These are phyloP conservation scores for Penicillium dipodomyicola DNA, from an alignment of 495 filamentous ascomycete species.

Conservation along the genomic window DNA sequence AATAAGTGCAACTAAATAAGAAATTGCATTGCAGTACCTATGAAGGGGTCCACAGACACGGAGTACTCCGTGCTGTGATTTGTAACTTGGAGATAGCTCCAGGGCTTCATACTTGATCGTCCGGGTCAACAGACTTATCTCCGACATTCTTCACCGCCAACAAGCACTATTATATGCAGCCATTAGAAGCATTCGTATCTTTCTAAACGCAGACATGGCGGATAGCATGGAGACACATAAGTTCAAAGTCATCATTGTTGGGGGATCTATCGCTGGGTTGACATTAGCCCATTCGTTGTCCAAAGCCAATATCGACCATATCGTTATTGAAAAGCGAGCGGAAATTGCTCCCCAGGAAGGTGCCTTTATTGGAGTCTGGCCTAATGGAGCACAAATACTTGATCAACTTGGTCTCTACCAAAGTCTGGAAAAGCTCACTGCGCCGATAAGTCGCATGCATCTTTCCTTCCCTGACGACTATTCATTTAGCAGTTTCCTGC, in stretches of 20 bases:
- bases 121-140: too few relatives aligned
- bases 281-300: conserved; percentile 48
- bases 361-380: conserved; percentile 36
- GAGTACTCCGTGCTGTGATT: too few relatives aligned
- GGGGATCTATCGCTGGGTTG: conserved; percentile 51
- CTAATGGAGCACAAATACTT: conserved; percentile 40
- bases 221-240: not conserved
- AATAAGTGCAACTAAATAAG: too few relatives aligned
- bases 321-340: conserved; percentile 44
- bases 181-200: too few relatives aligned
- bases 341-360: conserved; percentile 41
- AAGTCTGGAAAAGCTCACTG: conserved; percentile 18
- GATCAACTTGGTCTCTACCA: conserved; percentile 51
- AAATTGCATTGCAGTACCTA: too few relatives aligned
- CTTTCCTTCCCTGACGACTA: not conserved
- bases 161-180: too few relatives aligned
- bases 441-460: conserved; percentile 16
- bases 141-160: too few relatives aligned
- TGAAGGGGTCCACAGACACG: too few relatives aligned
- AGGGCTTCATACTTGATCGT: too few relatives aligned
- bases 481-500: conserved; percentile 2
- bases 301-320: conserved; percentile 44
- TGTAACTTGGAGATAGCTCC: too few relatives aligned
- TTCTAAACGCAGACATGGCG: not conserved
- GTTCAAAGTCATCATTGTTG: conserved; percentile 53